Evolutionary conservation across 768 basidiomycete genomes (phyloP), one percentile per base, ranked within the genome.

Genomic region (Tylopilus sp.): DNA sequence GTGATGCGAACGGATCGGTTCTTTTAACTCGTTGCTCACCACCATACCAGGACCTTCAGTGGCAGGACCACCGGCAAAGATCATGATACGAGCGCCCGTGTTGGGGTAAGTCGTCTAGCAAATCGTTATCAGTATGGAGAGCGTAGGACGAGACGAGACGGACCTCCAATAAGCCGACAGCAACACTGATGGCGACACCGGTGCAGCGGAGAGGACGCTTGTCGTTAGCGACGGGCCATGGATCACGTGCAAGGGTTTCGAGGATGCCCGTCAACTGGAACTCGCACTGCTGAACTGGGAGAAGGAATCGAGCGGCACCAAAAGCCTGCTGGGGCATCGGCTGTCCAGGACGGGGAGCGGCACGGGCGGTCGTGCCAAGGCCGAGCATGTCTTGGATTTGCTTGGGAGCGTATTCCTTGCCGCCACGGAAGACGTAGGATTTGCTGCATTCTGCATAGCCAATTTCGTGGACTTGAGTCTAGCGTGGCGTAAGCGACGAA

Each of bases 361-460:
- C 90, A 21, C 90, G 86, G 57, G 83, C 80, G 57, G 84, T 83
- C 3, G 86, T 78, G 62, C 80, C 84, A 44, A 67, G 79, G 22
- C 89, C 91, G 38, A 98, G 88, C 95, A 99, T 98, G 61, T 98
- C 95, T 69, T 93, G 91, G 58, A 98, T 98, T 58, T 97, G 93
- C 74, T 98, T 98, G 36, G 91, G 85, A 49, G 85, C 71, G 67
- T 99, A 98, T 61, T 99, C 97, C 71, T 98, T 99, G 12, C 87
- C 90, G 40, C 97, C 97, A 23, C 95, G 88, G 84, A 99, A 99
- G 50, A 98, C 97, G 69, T 97, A 98, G 4, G 95, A 97, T 70
- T 98, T 98, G 73, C 83, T 91, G 73, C 95, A 98, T 67, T 95
- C 91, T 2, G 85, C 80, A 62, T 98, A 98, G 28, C 95, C 94